Base-by-base conservation (phyloP, 768 basidiomycete species). In the Tulasnella sp. region DNA sequence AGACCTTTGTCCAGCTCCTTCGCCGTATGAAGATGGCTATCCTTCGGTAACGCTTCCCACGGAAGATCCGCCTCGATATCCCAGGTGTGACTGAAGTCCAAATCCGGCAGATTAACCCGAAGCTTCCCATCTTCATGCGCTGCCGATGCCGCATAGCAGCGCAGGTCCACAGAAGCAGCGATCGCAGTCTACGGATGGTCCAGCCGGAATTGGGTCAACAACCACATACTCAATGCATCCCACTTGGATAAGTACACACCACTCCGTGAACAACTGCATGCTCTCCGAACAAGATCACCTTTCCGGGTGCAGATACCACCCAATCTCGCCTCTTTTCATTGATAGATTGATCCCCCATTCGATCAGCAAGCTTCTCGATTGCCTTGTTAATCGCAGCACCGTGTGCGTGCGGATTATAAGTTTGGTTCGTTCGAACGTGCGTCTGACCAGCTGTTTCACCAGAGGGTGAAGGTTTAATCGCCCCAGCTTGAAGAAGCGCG, bases 261-360 rank as follows among this genome's bases (percentile, higher is more conserved):
- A 92, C 86, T 56, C 96, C 96, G 70, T 98, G 86, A 19, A 99
- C 96, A 52, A 99, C 96, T 17, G 96, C 95, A 71, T 99, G 96
- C 73, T 99, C 96, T 50, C 96, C 96, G 65, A 98, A 99, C 63
- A 99, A 71, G 64, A 99, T 98, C 61, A 98, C 88, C 69, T 99
- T 99, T 24, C 96, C 96, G 7, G 96, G 96, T 2, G 96, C 92
- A 60, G 91, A 93, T 60, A 97, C 85, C 54, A 96, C 78, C 84
- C 88, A 88, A 30, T 64, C 65, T 26, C 61, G 51, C 13, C 47
- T 21, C 21, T 51, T 61, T 26, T 43, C 58, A 4, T 59, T 23
- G 15, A 42, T 17, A 59, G 47, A 27, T n/a, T 24, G 32, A 11
- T 30, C 30, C 30, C 59, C 59, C 27, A 61, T 34, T 19, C 30